Conservation (phyloP, 202 grass and related monocot species). For the Hordeum pubiflorum region DNA sequence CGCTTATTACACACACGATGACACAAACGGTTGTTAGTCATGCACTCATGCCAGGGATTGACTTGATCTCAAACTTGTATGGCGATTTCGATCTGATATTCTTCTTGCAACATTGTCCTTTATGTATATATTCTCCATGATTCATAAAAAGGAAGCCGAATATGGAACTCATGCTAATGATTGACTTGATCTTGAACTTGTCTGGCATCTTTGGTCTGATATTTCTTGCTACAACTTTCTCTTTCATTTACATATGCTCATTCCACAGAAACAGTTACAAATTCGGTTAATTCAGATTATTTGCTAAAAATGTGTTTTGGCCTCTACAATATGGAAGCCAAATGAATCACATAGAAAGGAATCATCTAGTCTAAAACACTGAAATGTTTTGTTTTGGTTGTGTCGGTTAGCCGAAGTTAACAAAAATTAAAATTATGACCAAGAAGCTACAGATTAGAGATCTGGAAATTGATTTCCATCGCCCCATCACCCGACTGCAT, state of each 20-base stretch:
- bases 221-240: not conserved
- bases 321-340: not conserved
- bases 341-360: not conserved
- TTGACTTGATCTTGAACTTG: not conserved
- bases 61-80: not conserved
- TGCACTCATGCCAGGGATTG: not conserved
- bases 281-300: not conserved
- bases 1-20: conserved; percentile 6
- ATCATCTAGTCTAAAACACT: not conserved
- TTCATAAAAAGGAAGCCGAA: not conserved
- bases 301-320: not conserved
- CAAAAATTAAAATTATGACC: not conserved
- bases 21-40: conserved; percentile 1
- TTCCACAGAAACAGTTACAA: not conserved
- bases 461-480: not conserved
- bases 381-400: not conserved
- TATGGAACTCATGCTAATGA: not conserved
- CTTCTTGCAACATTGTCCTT: not conserved
- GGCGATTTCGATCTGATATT: not conserved
- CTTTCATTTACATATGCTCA: not conserved
- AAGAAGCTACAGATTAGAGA: not conserved
- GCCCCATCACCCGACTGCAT: not conserved
- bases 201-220: not conserved
- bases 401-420: not conserved
- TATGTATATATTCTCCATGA: not conserved